Evolutionary conservation across 1,139 yeast species (phyloP).

Genomic region (Pichiaceae sp.): DNA sequence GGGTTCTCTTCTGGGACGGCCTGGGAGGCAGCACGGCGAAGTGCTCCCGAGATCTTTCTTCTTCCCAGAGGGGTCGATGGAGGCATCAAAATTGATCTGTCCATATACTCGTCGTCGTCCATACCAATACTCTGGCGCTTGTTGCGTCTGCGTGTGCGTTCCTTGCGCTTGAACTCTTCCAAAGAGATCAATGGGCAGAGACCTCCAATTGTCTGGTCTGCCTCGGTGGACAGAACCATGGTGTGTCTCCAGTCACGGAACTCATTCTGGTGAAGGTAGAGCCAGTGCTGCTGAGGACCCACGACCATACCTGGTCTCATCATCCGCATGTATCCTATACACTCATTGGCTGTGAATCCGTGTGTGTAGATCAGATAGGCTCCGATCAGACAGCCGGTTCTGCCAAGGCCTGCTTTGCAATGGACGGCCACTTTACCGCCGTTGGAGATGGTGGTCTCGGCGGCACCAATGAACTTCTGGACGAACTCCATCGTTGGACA

Average conservation of each 20-base stretch:
- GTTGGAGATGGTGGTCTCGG: conserved; percentile 73
- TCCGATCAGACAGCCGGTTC: conserved; percentile 96
- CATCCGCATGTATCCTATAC: conserved; percentile 94
- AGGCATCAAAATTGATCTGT: conserved; percentile 22
- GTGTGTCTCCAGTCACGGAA: conserved; percentile 95
- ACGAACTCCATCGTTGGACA: conserved; percentile 94
- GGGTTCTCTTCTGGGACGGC: conserved; percentile 92
- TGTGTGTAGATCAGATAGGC: conserved; percentile 94
- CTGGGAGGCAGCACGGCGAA: conserved; percentile 52
- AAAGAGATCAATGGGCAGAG: conserved; percentile 61
- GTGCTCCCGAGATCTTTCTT: conserved; percentile 59
- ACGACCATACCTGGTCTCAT: conserved; percentile 98
- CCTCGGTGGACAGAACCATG: conserved; percentile 67
- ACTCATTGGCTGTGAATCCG: conserved; percentile 94
- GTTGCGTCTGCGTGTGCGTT: conserved; percentile 31
- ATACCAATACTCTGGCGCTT: conserved; percentile 10
- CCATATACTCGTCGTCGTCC: conserved; percentile 9
- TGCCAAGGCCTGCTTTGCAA: conserved; percentile 95
- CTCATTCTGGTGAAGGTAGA: conserved; percentile 89
- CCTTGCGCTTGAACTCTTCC: conserved; percentile 41
- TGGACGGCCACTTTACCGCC: conserved; percentile 97
- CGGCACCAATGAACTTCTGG: conserved; percentile 87
- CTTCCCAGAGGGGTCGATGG: conserved; percentile 62
- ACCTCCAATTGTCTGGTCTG: conserved; percentile 72
- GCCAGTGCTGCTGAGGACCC: conserved; percentile 99